Conservation (phyloP, 306 rosid genomes). For the Acacia crassicarpa region DNA sequence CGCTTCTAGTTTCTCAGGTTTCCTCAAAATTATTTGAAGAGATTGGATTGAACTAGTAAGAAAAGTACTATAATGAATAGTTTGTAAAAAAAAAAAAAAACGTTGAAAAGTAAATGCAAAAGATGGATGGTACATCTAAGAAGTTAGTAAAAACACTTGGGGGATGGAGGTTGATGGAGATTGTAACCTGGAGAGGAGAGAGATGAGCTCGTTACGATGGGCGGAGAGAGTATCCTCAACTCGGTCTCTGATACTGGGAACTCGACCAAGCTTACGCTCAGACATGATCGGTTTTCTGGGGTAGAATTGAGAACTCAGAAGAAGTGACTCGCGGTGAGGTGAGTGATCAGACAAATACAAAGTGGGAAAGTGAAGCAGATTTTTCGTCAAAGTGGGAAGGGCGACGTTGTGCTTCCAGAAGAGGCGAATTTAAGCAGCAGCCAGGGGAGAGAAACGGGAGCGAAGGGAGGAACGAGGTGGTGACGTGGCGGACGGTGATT, state of each 20-base stretch:
- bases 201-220: conserved; percentile 85
- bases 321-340: neutral
- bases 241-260: conserved; percentile 76
- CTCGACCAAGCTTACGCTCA: conserved; percentile 54
- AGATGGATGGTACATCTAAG: neutral
- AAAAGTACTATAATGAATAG: neutral
- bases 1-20: neutral
- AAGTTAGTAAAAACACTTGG: neutral
- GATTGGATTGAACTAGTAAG: neutral
- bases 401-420: neutral
- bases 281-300: conserved; percentile 40
- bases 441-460: neutral
- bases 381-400: neutral
- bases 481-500: neutral
- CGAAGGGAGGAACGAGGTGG: neutral
- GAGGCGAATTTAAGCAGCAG: neutral
- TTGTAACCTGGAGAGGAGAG: conserved; percentile 85
- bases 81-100: neutral
- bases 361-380: neutral
- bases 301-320: neutral
- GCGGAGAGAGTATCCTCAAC: conserved; percentile 85
- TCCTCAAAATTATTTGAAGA: neutral
- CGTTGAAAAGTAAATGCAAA: neutral
- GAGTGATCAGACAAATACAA: neutral
- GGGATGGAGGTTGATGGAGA: neutral